These are phyloP conservation scores for Hypomontagnella submonticulosa DNA, from an alignment of 495 filamentous ascomycete species.

Conservation along the genomic window DNA sequence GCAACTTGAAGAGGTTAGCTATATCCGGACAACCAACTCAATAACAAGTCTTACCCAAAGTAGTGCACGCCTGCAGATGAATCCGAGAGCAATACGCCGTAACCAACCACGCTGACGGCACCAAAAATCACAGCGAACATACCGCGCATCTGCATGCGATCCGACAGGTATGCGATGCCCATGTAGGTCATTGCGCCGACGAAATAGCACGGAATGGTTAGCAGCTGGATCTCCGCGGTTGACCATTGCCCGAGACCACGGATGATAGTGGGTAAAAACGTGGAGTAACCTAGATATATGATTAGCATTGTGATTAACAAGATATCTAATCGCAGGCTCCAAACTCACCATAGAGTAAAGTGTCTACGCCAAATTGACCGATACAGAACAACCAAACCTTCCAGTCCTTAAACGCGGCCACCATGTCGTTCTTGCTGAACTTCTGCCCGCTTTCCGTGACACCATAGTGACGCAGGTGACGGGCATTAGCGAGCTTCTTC, in stretches of 20 bases:
- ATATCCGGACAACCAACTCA: background rate
- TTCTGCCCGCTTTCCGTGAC: constrained; percentile 69
- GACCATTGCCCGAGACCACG: constrained; percentile 71
- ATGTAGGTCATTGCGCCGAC: constrained; percentile 75
- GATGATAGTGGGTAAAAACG: constrained; percentile 84
- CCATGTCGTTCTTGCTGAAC: constrained; percentile 64
- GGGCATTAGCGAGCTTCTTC: constrained; percentile 58
- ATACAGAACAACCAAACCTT: constrained; percentile 72
- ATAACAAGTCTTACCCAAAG: constrained; percentile 52
- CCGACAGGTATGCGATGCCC: constrained; percentile 68
- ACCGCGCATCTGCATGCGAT: constrained; percentile 69
- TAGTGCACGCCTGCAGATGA: constrained; percentile 72
- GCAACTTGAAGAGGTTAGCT: constrained; percentile 59
- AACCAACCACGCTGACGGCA: constrained; percentile 71
- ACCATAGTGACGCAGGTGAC: constrained; percentile 63
- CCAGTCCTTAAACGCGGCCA: constrained; percentile 67
- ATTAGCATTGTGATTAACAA: background rate
- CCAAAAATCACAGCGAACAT: constrained; percentile 69
- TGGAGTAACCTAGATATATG: constrained; percentile 66
- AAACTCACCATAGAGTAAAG: constrained; percentile 72
- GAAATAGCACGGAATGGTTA: constrained; percentile 82
- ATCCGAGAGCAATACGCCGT: constrained; percentile 71
- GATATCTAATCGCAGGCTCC: background rate
- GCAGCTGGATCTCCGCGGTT: constrained; percentile 71
- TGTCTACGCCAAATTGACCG: constrained; percentile 75